These are phyloP conservation scores for Stagonosporopsis cucurbitacearum DNA, from an alignment of 2,329 filamentous ascomycete species.

Conservation along the genomic window DNA sequence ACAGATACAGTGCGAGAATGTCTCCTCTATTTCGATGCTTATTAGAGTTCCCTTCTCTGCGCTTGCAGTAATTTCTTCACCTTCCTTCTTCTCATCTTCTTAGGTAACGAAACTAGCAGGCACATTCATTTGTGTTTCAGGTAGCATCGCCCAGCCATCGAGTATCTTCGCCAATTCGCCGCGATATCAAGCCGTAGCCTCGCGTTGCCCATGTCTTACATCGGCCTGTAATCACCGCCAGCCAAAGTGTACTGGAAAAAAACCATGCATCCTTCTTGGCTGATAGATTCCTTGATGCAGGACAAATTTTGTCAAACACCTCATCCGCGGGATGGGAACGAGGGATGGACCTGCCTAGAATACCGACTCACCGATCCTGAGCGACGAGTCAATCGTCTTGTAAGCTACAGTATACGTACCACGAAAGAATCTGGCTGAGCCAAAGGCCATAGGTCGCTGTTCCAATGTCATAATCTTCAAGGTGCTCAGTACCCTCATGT, in stretches of 20 bases:
- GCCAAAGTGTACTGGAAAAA: not conserved
- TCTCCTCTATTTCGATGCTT: too few species aligned
- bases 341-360: not conserved
- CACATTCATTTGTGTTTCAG: not conserved
- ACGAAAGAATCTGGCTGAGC: not conserved
- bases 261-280: not conserved
- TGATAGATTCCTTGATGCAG: not conserved
- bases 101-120: not conserved
- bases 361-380: not conserved
- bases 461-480: not conserved
- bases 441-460: not conserved
- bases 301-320: not conserved
- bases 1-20: too few species aligned
- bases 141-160: not conserved
- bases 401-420: not conserved
- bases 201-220: not conserved
- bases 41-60: too few species aligned
- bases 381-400: not conserved
- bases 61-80: too few species aligned
- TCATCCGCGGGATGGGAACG: not conserved
- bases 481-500: not conserved
- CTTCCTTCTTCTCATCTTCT: not conserved
- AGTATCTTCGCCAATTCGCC: not conserved
- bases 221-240: not conserved
- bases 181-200: slow-evolving; percentile 4